Evolutionary conservation across 176 grass and related monocot genomes (phyloP), one percentile per base, ranked within the genome.

Genomic region (Themeda triandra): DNA sequence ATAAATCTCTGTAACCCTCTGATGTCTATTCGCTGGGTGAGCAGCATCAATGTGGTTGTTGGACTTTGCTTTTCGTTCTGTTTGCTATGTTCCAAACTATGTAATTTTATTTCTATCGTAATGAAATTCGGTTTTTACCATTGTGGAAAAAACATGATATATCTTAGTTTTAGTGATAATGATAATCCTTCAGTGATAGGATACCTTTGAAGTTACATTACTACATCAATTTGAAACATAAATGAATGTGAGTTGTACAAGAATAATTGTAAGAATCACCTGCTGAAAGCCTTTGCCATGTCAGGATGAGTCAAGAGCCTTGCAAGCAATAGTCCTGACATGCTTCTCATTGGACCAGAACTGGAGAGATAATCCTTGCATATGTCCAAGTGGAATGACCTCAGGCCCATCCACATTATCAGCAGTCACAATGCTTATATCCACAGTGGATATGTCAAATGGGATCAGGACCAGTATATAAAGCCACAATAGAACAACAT

Each of bases 391-490:
- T 45, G 96, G 96, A 68, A 91, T 62, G 0, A 82, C 66, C 78
- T 92, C 91, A 21, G 71, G 32, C 65, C 60, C 82, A 75, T 76
- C 85, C 70, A 78, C 4, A 8, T 73, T 73, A 86, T 87, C 78
- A 76, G 69, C 46, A 71, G 76, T 62, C 58, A 86, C 87, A 60
- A 95, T 93, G 75, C 93, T 93, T 45, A 87, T 92, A 73, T 98
- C 96, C 73, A 98, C 96, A 56, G 91, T 91, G 40, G 93, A 88
- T 73, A 98, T 95, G 90, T 98, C 96, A 87, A 98, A 98, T 36
- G 96, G 96, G 66, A 98, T 95, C 71, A 98, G 89, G 32, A 98
- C 93, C 58, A 98, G 91, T 85, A 98, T 95, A 87, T 95, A 95
- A 86, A 98, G 89, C 96, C 96, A 98, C 27, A 98, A 90, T 33